Percentiles rank a stretch among this genome's conserved stretches.
Evolutionary conservation across 1,284 basidiomycete genomes (phyloP).

Genomic region (Neonothopanus nambi): DNA sequence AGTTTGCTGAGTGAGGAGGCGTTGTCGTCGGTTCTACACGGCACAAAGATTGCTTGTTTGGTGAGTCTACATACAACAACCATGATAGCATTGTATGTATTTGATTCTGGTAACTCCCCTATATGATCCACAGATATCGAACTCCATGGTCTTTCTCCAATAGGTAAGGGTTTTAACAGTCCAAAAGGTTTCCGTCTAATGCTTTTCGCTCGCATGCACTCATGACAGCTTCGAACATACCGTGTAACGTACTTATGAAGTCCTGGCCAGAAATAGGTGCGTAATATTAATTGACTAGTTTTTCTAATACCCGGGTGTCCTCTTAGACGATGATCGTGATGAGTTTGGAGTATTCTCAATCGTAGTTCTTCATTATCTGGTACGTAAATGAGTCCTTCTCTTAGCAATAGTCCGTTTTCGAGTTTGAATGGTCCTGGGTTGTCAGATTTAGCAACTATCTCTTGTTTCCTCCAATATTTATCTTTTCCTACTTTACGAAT

Average conservation of each 20-base stretch:
- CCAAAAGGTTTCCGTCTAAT: neutral
- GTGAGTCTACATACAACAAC: slow-evolving; percentile 20
- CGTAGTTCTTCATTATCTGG: slow-evolving; percentile 5
- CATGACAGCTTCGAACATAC: slow-evolving; percentile 16
- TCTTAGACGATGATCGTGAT: slow-evolving; percentile 15
- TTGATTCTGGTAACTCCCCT: slow-evolving; percentile 26
- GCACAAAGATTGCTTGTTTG: slow-evolving; percentile 22
- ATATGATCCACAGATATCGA: slow-evolving; percentile 19
- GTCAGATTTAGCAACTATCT: neutral
- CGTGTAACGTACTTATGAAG: slow-evolving; percentile 15
- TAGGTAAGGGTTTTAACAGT: slow-evolving; percentile 10
- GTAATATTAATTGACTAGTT: slow-evolving; percentile 28
- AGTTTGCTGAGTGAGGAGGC: neutral
- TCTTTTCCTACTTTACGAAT: neutral
- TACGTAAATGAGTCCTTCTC: slow-evolving; percentile 15
- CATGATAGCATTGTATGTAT: slow-evolving; percentile 30
- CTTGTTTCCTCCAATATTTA: neutral
- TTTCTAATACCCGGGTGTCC: slow-evolving; percentile 35
- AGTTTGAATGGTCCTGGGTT: slow-evolving; percentile 13
- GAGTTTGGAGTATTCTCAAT: neutral
- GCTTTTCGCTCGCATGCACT: neutral
- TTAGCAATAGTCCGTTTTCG: too few relatives aligned
- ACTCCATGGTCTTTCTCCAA: slow-evolving; percentile 6
- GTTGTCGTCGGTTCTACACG: slow-evolving; percentile 8
- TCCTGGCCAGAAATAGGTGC: slow-evolving; percentile 26